These are phyloP conservation scores for Polytolypa hystricis DNA, from an alignment of 2,329 filamentous ascomycete species.

Conservation along the genomic window DNA sequence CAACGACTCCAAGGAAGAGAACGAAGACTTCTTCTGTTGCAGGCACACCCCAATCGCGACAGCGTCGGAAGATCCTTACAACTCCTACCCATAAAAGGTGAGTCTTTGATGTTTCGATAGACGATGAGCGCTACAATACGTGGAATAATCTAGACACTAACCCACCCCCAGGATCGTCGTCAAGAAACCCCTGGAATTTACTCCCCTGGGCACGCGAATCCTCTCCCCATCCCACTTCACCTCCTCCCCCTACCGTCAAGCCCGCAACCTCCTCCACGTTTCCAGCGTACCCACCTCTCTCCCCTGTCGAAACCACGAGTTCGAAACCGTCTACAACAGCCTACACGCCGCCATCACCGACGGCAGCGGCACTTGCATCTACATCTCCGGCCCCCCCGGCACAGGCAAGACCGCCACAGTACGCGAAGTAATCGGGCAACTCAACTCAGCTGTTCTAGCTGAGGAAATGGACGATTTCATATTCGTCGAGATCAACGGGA, in stretches of 20 bases:
- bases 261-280: constrained; percentile 79
- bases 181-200: constrained; percentile 89
- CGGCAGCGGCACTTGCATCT: constrained; percentile 90
- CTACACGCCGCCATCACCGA: constrained; percentile 90
- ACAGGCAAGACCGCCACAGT: constrained; percentile 97
- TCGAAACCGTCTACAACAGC: constrained; percentile 82
- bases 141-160: too few species aligned
- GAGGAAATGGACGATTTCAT: constrained; percentile 98
- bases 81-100: constrained; percentile 56
- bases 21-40: constrained; percentile 39
- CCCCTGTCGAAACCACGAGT: constrained; percentile 86
- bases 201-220: constrained; percentile 78
- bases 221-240: constrained; percentile 65
- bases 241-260: constrained; percentile 82
- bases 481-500: constrained; percentile 98
- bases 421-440: constrained; percentile 78
- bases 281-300: constrained; percentile 82
- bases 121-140: background rate
- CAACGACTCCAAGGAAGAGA: constrained; percentile 46
- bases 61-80: constrained; percentile 36
- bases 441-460: constrained; percentile 75
- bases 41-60: constrained; percentile 32
- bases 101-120: constrained; percentile 2
- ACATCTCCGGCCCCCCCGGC: constrained; percentile 96
- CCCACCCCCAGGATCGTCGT: constrained; percentile 49